Percentiles rank a stretch among this genome's conserved stretches.
Evolutionary conservation across 805 yeast genomes (phyloP).

Genomic region (Candida gorgasii): DNA sequence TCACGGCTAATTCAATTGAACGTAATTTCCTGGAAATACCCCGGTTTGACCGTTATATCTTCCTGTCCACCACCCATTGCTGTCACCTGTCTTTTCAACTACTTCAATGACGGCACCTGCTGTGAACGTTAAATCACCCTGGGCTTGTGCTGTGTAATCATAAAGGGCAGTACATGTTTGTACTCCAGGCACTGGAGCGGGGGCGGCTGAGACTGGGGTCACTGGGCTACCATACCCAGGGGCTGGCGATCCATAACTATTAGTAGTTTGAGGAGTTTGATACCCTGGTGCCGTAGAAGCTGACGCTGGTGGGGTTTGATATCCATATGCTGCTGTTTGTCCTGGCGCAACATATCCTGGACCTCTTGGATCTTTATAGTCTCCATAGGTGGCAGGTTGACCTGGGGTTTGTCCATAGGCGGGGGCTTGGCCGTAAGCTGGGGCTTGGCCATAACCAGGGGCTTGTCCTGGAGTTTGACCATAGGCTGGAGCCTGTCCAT

Average conservation of each 20-base stretch:
- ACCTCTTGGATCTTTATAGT: constrained; percentile 27
- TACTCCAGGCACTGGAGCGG: constrained; percentile 36
- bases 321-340: constrained; percentile 10
- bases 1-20: constrained; percentile 54
- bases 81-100: constrained; percentile 77
- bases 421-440: constrained; percentile 10
- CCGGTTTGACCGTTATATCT: constrained; percentile 80
- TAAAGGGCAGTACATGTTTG: constrained; percentile 81
- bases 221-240: constrained; percentile 26
- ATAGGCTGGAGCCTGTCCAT: constrained; percentile 9
- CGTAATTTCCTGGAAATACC: constrained; percentile 95
- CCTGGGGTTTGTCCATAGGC: constrained; percentile 13
- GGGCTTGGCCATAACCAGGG: constrained; percentile 8
- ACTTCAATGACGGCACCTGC: constrained; percentile 88
- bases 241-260: constrained; percentile 13
- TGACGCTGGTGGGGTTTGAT: constrained; percentile 13
- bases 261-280: constrained; percentile 13
- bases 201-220: constrained; percentile 28
- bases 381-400: constrained; percentile 18
- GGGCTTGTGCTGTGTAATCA: constrained; percentile 90
- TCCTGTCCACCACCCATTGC: constrained; percentile 99
- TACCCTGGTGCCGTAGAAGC: constrained; percentile 12
- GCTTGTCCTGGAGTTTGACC: constrained; percentile 7
- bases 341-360: constrained; percentile 16
- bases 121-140: constrained; percentile 82